These are phyloP conservation scores for Dinochytrium kinnereticum DNA, from an alignment of 371 early-diverging fungal species.

Conservation along the genomic window DNA sequence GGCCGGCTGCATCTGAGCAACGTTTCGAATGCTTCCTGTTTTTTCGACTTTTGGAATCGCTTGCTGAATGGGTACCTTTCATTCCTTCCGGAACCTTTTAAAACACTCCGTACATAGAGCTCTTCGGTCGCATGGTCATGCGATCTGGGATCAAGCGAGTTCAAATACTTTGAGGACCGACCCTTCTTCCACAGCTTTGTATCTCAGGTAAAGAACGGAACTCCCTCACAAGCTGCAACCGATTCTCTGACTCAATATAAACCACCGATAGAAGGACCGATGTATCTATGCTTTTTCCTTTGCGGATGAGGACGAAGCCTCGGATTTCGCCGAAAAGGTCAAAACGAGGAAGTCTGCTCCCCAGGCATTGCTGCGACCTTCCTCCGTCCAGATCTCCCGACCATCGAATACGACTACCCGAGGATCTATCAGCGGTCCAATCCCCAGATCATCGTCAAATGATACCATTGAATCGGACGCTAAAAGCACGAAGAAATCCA, in stretches of 20 bases:
- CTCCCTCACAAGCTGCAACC: not conserved
- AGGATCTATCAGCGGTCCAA: slow-evolving; percentile 4
- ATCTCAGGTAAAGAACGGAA: slow-evolving; percentile 67
- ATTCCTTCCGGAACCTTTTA: too few species aligned
- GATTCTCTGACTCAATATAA: not conserved
- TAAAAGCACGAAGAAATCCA: not conserved
- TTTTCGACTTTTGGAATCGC: too few species aligned
- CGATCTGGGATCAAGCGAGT: slow-evolving; percentile 67
- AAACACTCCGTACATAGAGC: slow-evolving; percentile 5
- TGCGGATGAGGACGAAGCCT: slow-evolving; percentile 83
- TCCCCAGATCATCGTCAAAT: slow-evolving; percentile 24
- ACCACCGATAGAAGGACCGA: slow-evolving; percentile 62
- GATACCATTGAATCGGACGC: slow-evolving; percentile 10
- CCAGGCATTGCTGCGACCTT: too few species aligned
- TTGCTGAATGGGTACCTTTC: too few species aligned
- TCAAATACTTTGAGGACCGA: slow-evolving; percentile 72
- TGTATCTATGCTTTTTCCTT: slow-evolving; percentile 84
- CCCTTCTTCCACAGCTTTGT: slow-evolving; percentile 87
- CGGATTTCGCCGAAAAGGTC: slow-evolving; percentile 74
- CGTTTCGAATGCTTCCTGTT: too few species aligned
- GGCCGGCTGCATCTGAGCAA: not conserved
- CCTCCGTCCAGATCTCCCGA: too few species aligned
- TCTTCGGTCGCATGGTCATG: slow-evolving; percentile 72
- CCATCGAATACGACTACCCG: slow-evolving; percentile 16
- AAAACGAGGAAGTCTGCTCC: slow-evolving; percentile 15